These are phyloP conservation scores for Arthrinium puccinioides DNA, from an alignment of 2,329 filamentous ascomycete genomes.

Conservation along the genomic window DNA sequence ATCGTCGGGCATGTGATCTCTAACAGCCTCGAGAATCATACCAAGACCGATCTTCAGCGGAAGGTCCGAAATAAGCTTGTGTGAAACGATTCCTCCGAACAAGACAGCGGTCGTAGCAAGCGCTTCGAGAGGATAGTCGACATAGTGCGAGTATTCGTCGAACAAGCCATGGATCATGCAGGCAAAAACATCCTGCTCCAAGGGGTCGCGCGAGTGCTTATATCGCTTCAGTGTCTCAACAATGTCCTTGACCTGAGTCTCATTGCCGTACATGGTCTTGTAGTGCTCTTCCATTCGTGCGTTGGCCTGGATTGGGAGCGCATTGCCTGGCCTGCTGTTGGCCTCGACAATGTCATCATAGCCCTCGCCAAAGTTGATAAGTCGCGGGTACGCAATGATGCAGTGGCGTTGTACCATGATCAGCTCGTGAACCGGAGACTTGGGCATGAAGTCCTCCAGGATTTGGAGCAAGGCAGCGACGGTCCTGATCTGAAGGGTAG, in stretches of 20 bases:
- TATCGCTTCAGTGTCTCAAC: slow-evolving; percentile 78
- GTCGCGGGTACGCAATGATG: slow-evolving; percentile 83
- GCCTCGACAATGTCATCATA: slow-evolving; percentile 86
- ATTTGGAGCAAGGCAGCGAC: slow-evolving; percentile 75
- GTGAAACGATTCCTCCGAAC: slow-evolving; percentile 94
- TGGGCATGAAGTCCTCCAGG: slow-evolving; percentile 61
- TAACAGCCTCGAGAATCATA: slow-evolving; percentile 95
- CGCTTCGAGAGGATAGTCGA: slow-evolving; percentile 92
- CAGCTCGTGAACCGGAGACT: slow-evolving; percentile 56
- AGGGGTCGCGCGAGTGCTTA: slow-evolving; percentile 76
- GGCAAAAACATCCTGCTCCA: slow-evolving; percentile 90
- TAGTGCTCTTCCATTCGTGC: slow-evolving; percentile 95
- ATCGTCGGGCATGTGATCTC: slow-evolving; percentile 73
- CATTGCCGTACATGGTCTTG: slow-evolving; percentile 94
- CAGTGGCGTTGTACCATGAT: slow-evolving; percentile 79
- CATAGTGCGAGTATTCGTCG: slow-evolving; percentile 93
- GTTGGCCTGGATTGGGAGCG: slow-evolving; percentile 70
- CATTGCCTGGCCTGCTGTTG: slow-evolving; percentile 76
- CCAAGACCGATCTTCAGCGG: slow-evolving; percentile 89
- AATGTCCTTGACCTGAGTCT: slow-evolving; percentile 78
- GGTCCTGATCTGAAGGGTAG: slow-evolving; percentile 77
- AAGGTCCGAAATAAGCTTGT: slow-evolving; percentile 81
- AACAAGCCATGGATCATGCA: slow-evolving; percentile 98
- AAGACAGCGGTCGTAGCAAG: slow-evolving; percentile 92
- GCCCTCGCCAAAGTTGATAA: slow-evolving; percentile 94